Percentiles rank a stretch among this genome's conserved stretches.
phyloP scores from a whole-genome alignment of 2,329 filamentous ascomycete genomes.

The Celoporthe dispersa region DNA sequence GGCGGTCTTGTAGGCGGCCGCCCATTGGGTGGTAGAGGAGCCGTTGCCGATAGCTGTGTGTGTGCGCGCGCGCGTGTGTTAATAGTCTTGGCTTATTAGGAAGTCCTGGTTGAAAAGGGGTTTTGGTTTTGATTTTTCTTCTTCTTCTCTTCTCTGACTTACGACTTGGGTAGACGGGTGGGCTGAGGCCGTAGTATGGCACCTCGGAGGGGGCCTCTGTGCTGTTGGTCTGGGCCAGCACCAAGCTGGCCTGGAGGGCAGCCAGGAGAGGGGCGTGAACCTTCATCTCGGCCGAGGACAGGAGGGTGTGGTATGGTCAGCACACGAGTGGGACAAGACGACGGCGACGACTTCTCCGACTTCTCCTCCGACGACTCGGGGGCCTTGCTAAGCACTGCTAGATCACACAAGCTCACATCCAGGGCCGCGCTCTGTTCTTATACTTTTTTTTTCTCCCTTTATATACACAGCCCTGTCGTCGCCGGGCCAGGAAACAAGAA shows the following conservation, averaged over 20 bases:
- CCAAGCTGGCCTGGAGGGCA: conserved; percentile 19
- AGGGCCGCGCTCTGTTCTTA: too few species aligned
- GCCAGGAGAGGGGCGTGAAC: conserved; percentile 13
- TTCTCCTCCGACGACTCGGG: too few species aligned
- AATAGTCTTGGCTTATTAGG: neutral
- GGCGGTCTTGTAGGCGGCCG: conserved; percentile 42
- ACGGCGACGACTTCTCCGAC: neutral
- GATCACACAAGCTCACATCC: too few species aligned
- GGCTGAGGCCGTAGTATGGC: conserved; percentile 42
- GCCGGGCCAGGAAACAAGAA: too few species aligned
- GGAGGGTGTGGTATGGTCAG: too few species aligned
- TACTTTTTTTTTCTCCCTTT: too few species aligned
- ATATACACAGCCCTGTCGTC: too few species aligned
- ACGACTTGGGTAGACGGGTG: conserved; percentile 42
- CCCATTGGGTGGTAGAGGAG: conserved; percentile 39
- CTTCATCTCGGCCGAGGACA: conserved; percentile 22
- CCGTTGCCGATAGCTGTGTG: conserved; percentile 36
- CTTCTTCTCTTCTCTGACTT: conserved; percentile 9
- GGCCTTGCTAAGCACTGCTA: too few species aligned
- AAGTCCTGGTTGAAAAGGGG: neutral
- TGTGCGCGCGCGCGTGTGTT: conserved; percentile 24
- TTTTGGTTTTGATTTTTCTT: neutral
- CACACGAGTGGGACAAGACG: neutral
- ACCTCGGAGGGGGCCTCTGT: conserved; percentile 34
- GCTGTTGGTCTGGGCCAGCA: conserved; percentile 20